phyloP scores from a whole-genome alignment of 2,329 filamentous ascomycete species.

The Macroventuria anomochaeta region DNA sequence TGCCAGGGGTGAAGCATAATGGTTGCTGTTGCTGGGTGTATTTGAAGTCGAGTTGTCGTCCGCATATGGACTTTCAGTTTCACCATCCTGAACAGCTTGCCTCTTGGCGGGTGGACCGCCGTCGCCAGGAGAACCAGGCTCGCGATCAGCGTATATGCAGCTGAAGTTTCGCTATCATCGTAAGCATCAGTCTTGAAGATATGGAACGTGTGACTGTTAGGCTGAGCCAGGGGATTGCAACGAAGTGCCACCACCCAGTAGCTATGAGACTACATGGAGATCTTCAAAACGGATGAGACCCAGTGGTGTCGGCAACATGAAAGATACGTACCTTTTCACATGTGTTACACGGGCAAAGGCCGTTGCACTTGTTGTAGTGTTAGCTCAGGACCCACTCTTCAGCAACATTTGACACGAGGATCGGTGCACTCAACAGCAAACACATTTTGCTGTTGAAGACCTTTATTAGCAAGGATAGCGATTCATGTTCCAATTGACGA shows the following conservation, averaged over 20 bases:
- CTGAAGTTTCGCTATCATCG: constrained; percentile 48
- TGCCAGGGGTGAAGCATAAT: constrained; percentile 28
- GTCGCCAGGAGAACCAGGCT: constrained; percentile 44
- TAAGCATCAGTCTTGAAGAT: constrained; percentile 23
- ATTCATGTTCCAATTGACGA: neutral
- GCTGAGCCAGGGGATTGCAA: neutral
- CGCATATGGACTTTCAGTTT: constrained; percentile 20
- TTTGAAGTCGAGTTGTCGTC: constrained; percentile 32
- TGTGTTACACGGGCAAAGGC: constrained; percentile 62
- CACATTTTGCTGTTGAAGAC: neutral
- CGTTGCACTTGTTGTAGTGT: constrained; percentile 61
- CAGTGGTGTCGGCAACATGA: neutral
- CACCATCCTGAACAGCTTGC: constrained; percentile 34
- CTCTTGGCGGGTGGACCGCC: constrained; percentile 48
- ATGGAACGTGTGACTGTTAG: neutral
- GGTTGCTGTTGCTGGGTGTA: constrained; percentile 31
- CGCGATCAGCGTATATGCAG: constrained; percentile 49
- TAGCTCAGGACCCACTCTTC: constrained; percentile 15
- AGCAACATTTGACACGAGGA: neutral
- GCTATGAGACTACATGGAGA: neutral
- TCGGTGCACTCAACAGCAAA: neutral
- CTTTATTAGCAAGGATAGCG: neutral
- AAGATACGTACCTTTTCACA: constrained; percentile 59
- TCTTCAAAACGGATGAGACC: neutral
- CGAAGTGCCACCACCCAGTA: neutral